phyloP scores from a whole-genome alignment of 225 moss, liverwort and hornwort species.

The Polytrichum formosum region DNA sequence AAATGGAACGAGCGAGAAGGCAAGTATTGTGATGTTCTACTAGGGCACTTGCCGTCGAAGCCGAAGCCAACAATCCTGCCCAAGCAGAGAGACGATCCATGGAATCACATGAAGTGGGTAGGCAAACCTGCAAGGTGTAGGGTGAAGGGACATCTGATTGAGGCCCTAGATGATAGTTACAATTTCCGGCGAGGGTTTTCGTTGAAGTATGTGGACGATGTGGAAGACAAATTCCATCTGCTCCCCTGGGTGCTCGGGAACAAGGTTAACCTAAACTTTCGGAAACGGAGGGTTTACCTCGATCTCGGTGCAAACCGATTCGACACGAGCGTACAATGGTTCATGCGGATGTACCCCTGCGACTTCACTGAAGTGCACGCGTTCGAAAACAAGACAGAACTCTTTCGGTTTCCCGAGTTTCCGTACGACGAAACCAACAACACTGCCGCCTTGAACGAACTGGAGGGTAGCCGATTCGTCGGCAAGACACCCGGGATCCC shows the following conservation, averaged over 20 bases:
- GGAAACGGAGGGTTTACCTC: slow-evolving; percentile 37
- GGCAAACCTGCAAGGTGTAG: slow-evolving; percentile 44
- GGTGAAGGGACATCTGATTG: slow-evolving; percentile 54
- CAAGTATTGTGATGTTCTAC: slow-evolving; percentile 1
- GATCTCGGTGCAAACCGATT: slow-evolving; percentile 50
- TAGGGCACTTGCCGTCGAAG: background rate
- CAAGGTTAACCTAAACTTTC: slow-evolving; percentile 35
- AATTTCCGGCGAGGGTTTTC: slow-evolving; percentile 51
- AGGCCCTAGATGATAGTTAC: slow-evolving; percentile 39
- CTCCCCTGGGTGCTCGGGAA: slow-evolving; percentile 47
- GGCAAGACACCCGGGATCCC: slow-evolving; percentile 22
- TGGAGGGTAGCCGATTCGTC: background rate
- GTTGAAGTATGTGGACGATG: slow-evolving; percentile 24
- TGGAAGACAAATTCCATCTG: slow-evolving; percentile 49
- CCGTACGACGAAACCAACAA: slow-evolving; percentile 40
- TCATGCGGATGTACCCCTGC: slow-evolving; percentile 36
- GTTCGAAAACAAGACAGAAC: slow-evolving; percentile 21
- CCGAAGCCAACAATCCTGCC: no score
- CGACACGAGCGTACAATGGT: slow-evolving; percentile 37
- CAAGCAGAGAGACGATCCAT: slow-evolving; percentile 24
- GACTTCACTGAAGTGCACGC: slow-evolving; percentile 61
- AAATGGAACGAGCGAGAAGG: background rate
- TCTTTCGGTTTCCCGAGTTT: slow-evolving; percentile 20
- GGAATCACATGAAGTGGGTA: slow-evolving; percentile 59
- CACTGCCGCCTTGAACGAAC: background rate